These are phyloP conservation scores for Lactifluus volemus DNA, from an alignment of 768 basidiomycete genomes.

Conservation along the genomic window DNA sequence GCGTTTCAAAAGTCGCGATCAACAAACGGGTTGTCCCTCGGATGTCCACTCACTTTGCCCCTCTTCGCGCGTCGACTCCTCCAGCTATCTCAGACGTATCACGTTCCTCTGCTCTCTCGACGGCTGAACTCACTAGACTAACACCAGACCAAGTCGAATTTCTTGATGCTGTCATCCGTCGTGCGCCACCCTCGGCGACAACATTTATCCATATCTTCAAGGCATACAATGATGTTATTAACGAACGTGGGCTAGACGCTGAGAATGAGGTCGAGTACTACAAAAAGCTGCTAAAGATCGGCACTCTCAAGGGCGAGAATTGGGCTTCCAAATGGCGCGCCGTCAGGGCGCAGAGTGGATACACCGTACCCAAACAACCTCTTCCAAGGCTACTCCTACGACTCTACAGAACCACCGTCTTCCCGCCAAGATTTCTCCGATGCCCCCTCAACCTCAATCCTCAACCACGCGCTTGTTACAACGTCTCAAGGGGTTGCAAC, in stretches of 20 bases:
- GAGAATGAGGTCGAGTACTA: conserved; percentile 75
- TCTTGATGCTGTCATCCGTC: conserved; percentile 64
- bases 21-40: not conserved
- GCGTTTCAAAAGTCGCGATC: not conserved
- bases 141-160: conserved; percentile 49
- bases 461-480: conserved; percentile 16
- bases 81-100: conserved; percentile 22
- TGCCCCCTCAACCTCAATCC: not conserved
- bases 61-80: conserved; percentile 27
- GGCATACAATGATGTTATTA: conserved; percentile 72
- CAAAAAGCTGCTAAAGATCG: conserved; percentile 72
- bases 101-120: conserved; percentile 15
- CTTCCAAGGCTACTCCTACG: conserved; percentile 4
- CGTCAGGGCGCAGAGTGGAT: conserved; percentile 51
- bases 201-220: conserved; percentile 78
- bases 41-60: conserved; percentile 29
- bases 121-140: conserved; percentile 26
- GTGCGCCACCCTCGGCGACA: conserved; percentile 58
- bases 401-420: not conserved
- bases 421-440: not conserved
- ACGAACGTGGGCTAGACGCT: conserved; percentile 66
- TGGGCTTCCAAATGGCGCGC: conserved; percentile 79
- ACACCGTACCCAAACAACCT: conserved; percentile 21
- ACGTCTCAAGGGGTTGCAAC: conserved; percentile 14
- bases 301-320: conserved; percentile 67